Conservation (phyloP, 78 protist species). For the Mantamonas sphyraenae region DNA sequence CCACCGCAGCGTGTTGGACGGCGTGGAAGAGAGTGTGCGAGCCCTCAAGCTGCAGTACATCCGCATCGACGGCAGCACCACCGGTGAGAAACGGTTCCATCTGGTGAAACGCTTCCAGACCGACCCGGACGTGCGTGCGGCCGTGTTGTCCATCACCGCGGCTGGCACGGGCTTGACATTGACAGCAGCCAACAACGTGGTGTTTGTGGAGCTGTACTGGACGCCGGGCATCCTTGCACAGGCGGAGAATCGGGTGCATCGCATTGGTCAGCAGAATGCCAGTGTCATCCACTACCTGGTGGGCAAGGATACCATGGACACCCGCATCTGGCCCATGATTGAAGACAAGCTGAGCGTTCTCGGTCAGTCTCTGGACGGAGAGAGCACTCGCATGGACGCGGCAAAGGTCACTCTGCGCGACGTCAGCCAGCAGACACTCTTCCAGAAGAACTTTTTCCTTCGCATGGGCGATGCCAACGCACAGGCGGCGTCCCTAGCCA, state of each 20-base stretch:
- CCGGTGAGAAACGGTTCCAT: not conserved
- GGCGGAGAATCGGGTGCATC: slow-evolving; percentile 48
- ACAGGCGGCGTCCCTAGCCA: no score
- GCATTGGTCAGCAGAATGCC: slow-evolving; percentile 49
- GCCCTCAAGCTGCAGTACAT: not conserved
- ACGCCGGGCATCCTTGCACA: slow-evolving; percentile 61
- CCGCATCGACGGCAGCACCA: slow-evolving; percentile 42
- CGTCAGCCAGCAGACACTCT: no score
- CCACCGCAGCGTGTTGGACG: slow-evolving; percentile 44
- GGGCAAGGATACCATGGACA: slow-evolving; percentile 19
- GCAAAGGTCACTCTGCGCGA: no score
- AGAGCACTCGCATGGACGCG: not conserved
- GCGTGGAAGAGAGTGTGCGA: slow-evolving; percentile 3
- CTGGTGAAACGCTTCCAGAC: slow-evolving; percentile 13
- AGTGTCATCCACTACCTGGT: slow-evolving; percentile 23
- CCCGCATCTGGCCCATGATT: slow-evolving; percentile 18
- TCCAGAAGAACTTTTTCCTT: no score
- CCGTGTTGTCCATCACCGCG: slow-evolving; percentile 71
- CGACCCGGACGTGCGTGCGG: slow-evolving; percentile 35
- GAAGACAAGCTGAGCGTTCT: slow-evolving; percentile 13
- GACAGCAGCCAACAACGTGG: slow-evolving; percentile 53
- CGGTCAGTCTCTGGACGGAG: slow-evolving; percentile 15
- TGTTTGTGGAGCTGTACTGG: slow-evolving; percentile 85
- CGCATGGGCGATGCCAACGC: no score
- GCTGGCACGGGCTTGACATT: slow-evolving; percentile 78